phyloP scores from a whole-genome alignment of 495 filamentous ascomycete genomes.

The Chlorociboria aeruginascens region DNA sequence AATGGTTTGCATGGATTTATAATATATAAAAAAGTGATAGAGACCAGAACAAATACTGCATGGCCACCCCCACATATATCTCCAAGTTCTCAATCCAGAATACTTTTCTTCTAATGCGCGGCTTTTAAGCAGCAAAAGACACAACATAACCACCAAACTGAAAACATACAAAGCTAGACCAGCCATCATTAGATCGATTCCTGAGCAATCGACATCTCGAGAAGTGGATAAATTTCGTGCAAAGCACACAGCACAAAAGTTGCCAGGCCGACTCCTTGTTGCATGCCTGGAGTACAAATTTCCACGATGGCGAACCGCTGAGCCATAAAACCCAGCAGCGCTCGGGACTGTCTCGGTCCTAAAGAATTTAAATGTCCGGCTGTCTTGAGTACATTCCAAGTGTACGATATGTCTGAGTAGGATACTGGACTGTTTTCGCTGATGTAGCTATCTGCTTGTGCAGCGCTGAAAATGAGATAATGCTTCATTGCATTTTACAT shows the following conservation, averaged over 20 bases:
- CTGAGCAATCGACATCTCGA: conserved; percentile 7
- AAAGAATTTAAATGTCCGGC: not conserved
- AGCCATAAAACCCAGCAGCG: not conserved
- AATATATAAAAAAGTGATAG: not conserved
- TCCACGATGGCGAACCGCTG: not conserved
- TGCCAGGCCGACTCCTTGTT: not conserved
- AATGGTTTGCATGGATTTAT: not conserved
- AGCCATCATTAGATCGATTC: conserved; percentile 52
- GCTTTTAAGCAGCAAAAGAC: conserved; percentile 15
- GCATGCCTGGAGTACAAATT: not conserved
- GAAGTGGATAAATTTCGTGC: not conserved
- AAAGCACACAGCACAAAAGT: not conserved
- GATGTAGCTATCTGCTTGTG: too few species aligned
- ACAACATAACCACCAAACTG: conserved; percentile 34
- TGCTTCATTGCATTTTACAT: too few species aligned
- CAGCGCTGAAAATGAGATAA: too few species aligned
- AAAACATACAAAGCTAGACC: conserved; percentile 46
- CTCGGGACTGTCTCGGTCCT: not conserved
- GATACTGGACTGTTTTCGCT: too few species aligned
- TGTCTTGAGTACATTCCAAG: not conserved
- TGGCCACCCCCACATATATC: not conserved
- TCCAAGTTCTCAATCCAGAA: not conserved
- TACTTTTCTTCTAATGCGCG: not conserved
- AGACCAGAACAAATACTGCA: not conserved
- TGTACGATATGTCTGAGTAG: too few species aligned